Conservation (phyloP, 192 early-diverging fungal species). For the Bifiguratus adelaidae region DNA sequence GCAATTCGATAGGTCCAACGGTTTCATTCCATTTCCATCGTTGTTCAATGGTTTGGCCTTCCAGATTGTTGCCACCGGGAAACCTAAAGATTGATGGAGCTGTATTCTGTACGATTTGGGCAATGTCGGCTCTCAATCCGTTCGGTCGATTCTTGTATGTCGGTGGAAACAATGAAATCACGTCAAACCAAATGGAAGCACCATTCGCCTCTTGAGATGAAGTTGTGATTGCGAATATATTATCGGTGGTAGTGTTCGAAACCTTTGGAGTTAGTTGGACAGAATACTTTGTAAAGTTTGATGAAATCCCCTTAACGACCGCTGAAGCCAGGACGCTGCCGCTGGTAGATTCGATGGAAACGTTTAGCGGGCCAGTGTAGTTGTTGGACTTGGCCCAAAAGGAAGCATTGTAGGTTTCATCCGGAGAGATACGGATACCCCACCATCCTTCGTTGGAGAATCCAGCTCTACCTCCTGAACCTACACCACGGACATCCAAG, state of each 20-base stretch:
- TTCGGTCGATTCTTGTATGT: conserved; percentile 11
- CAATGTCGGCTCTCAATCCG: conserved; percentile 7
- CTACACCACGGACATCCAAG: neutral
- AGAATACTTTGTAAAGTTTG: conserved; percentile 2
- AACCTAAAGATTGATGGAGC: conserved; percentile 12
- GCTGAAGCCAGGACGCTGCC: conserved; percentile 2
- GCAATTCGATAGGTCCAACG: conserved; percentile 11
- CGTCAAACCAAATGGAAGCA: conserved; percentile 7
- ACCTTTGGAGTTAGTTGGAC: neutral
- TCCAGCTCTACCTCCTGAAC: neutral
- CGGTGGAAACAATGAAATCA: conserved; percentile 9
- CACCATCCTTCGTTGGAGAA: conserved; percentile 9
- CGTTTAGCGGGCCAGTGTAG: conserved; percentile 5
- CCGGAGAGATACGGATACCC: conserved; percentile 1
- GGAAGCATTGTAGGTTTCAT: conserved; percentile 4
- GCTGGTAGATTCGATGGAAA: conserved; percentile 3
- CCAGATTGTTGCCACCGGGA: conserved; percentile 13
- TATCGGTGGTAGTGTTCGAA: neutral
- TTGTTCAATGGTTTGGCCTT: neutral
- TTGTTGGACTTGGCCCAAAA: conserved; percentile 7
- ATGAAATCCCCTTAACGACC: neutral
- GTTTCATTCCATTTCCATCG: conserved; percentile 17
- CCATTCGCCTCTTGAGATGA: neutral
- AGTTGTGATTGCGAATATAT: conserved; percentile 2
- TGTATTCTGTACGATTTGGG: neutral